phyloP scores from a whole-genome alignment of 202 grass and related monocot genomes.

The Carex arenaria region DNA sequence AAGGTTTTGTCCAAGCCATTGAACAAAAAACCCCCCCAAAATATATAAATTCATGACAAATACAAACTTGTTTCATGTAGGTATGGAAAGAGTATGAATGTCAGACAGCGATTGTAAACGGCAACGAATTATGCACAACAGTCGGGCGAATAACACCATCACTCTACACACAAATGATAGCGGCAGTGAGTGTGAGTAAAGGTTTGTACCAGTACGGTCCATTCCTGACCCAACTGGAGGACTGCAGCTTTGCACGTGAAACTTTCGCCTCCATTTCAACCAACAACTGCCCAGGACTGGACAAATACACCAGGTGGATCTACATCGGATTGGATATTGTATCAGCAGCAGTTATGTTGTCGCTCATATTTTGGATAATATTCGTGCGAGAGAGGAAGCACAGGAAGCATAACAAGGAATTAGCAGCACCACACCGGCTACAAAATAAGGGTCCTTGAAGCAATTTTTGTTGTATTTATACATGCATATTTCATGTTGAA shows the following conservation, averaged over 20 bases:
- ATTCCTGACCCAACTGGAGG: slow-evolving; percentile 62
- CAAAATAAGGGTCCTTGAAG: slow-evolving; percentile 2
- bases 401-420: slow-evolving; percentile 34
- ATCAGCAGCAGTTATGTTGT: slow-evolving; percentile 50
- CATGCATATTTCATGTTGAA: slow-evolving; percentile 16
- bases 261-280: slow-evolving; percentile 52
- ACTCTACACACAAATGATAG: slow-evolving; percentile 70
- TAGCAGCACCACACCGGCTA: not conserved
- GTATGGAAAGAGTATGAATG: slow-evolving; percentile 74
- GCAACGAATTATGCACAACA: slow-evolving; percentile 50
- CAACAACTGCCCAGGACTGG: slow-evolving; percentile 66
- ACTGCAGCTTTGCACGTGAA: slow-evolving; percentile 78
- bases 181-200: slow-evolving; percentile 45
- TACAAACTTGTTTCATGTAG: not conserved
- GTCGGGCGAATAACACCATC: slow-evolving; percentile 52
- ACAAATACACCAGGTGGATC: slow-evolving; percentile 41
- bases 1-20: too few relatives aligned
- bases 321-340: slow-evolving; percentile 51
- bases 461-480: not conserved
- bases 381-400: slow-evolving; percentile 57
- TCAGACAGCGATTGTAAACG: slow-evolving; percentile 10
- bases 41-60: not conserved
- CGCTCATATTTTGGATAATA: slow-evolving; percentile 74
- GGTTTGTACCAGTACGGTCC: slow-evolving; percentile 70
- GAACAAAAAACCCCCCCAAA: too few relatives aligned